These are phyloP conservation scores for Elaeagnus macrophylla DNA, from an alignment of 306 rosid species.

Conservation along the genomic window DNA sequence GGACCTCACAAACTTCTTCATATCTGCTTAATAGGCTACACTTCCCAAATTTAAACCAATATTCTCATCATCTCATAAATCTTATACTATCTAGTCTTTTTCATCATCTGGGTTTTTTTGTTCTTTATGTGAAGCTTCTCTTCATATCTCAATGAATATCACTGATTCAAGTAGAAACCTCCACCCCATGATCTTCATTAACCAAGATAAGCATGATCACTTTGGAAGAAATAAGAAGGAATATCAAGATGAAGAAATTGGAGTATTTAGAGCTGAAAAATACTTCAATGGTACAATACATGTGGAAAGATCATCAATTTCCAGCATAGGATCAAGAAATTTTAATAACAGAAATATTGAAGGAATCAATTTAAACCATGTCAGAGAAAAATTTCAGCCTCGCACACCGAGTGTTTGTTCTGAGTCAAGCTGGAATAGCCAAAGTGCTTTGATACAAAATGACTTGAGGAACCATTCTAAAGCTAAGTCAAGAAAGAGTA, in stretches of 20 bases:
- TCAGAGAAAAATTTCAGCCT: slow-evolving; percentile 23
- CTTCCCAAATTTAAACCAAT: background rate
- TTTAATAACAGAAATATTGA: background rate
- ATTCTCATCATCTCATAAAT: slow-evolving; percentile 5
- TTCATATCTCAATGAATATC: background rate
- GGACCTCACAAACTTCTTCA: slow-evolving; percentile 4
- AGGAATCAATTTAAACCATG: slow-evolving; percentile 15
- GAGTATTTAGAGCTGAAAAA: slow-evolving; percentile 75
- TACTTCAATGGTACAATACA: slow-evolving; percentile 74
- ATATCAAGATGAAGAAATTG: slow-evolving; percentile 74
- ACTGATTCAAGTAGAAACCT: slow-evolving; percentile 30
- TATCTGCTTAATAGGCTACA: background rate
- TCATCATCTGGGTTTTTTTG: slow-evolving; percentile 13
- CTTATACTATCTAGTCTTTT: slow-evolving; percentile 23
- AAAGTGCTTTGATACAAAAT: slow-evolving; percentile 36
- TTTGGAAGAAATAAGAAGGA: slow-evolving; percentile 24
- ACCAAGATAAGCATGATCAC: slow-evolving; percentile 19
- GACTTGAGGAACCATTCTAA: slow-evolving; percentile 23
- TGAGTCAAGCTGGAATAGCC: slow-evolving; percentile 85
- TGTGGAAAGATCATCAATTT: slow-evolving; percentile 21
- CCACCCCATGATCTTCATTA: slow-evolving; percentile 6
- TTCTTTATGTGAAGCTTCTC: slow-evolving; percentile 9
- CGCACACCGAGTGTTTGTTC: slow-evolving; percentile 66
- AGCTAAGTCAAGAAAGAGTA: background rate
- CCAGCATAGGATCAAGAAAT: slow-evolving; percentile 14